Evolutionary conservation across 108 stramenopile genomes (phyloP).

Genomic region (Skeletonema tropicum): DNA sequence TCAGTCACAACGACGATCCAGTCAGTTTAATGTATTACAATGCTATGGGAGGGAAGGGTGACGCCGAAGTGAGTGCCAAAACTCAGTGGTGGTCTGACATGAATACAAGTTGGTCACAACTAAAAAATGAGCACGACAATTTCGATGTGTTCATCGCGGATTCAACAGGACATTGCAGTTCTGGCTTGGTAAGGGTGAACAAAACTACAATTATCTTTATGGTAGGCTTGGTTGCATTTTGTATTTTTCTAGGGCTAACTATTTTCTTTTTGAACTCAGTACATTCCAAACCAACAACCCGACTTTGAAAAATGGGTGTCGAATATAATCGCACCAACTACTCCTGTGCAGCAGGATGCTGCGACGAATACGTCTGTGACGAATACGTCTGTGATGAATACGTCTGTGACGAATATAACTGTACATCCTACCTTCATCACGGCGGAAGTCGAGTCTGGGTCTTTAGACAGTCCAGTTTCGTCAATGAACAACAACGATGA

Average conservation of each 20-base stretch:
- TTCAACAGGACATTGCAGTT: constrained; percentile 52
- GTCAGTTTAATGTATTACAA: constrained; percentile 46
- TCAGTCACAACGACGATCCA: constrained; percentile 51
- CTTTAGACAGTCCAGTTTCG: not conserved
- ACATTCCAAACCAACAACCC: constrained; percentile 27
- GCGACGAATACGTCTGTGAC: constrained; percentile 1
- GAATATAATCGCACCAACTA: constrained; percentile 7
- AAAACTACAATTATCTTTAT: not conserved
- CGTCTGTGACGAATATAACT: constrained; percentile 14
- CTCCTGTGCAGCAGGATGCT: not conserved
- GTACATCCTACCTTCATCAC: not conserved
- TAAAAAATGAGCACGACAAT: constrained; percentile 42
- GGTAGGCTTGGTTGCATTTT: not conserved
- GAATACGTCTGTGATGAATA: constrained; percentile 3
- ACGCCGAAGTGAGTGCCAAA: not conserved
- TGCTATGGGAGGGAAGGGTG: constrained; percentile 44
- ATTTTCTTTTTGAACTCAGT: constrained; percentile 1
- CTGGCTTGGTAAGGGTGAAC: constrained; percentile 32
- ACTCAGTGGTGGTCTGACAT: constrained; percentile 44
- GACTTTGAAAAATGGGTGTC: constrained; percentile 51
- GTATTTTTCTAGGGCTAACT: not conserved
- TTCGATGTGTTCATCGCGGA: constrained; percentile 51
- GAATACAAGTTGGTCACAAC: constrained; percentile 25
- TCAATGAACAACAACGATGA: not conserved
- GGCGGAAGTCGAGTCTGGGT: not conserved